Base-by-base conservation (phyloP, 2,329 filamentous ascomycete species). In the Exophiala xenobiotica region DNA sequence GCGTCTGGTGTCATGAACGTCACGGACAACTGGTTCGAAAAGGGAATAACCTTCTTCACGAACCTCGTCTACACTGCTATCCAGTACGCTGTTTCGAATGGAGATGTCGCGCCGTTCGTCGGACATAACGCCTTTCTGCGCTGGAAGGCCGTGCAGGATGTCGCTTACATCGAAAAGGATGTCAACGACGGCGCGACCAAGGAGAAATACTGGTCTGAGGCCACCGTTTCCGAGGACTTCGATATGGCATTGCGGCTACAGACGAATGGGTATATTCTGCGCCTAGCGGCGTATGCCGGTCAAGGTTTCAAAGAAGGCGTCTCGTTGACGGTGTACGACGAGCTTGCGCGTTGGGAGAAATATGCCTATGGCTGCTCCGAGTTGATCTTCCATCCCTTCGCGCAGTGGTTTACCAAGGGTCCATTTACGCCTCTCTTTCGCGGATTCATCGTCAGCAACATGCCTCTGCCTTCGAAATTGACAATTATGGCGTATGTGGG, bases 321-420 rank as follows among this genome's bases (percentile, higher is more conserved):
- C 47, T 91, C 88, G 1, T 74, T 92, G 50, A 92, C 88, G 0
- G 87, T 92, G 7, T 90, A 92, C 65, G 88, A 92, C 68, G 88
- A 92, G 68, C 76, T 92, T 53, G 85, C 87, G 1, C 85, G 88
- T 51, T 92, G 88, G 88, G 88, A 92, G 65, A 92, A 92, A 70
- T 90, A 90, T 66, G 88, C 88, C 2, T 91, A 90, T 63, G 87
- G 88, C 29, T 91, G 88, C 70, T 88, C 87, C 67, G 88, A 91
- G 72, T 76, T 92, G 51, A 77, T 92, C 51, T 92, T 93, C 74
- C 80, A 92, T 65, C 88, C 88, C 2, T 74, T 92, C 54, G 79
- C 80, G 54, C 83, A 82, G 61, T 92, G 88, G 88, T 68, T 82
- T 38, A 83, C 78, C 65, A 80, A 78, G 12, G 88, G 88, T 0